phyloP scores from a whole-genome alignment of 805 yeast genomes.

The Osmozyma mogii region DNA sequence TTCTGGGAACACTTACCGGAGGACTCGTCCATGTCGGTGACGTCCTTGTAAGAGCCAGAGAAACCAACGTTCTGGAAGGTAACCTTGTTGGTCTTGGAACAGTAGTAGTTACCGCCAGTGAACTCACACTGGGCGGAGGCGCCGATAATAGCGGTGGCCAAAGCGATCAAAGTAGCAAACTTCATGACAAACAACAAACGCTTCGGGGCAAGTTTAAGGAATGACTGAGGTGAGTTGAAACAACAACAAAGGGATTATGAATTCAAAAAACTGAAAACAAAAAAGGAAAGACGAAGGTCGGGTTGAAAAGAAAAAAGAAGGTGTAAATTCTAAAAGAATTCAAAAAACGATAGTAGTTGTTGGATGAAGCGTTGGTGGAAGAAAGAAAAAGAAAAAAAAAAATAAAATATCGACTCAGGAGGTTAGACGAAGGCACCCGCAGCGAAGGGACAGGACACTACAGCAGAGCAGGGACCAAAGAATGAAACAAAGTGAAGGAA shows the following conservation, averaged over 20 bases:
- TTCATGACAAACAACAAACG: conserved; percentile 5
- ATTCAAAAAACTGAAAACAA: not conserved
- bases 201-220: conserved; percentile 1
- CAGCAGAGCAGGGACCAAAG: too few species aligned
- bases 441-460: too few species aligned
- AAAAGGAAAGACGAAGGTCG: conserved; percentile 10
- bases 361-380: too few species aligned
- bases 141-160: conserved; percentile 12
- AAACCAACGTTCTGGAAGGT: conserved; percentile 69
- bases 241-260: too few species aligned
- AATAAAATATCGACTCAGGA: too few species aligned
- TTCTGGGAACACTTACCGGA: conserved; percentile 65
- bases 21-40: conserved; percentile 66
- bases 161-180: conserved; percentile 10
- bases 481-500: too few species aligned
- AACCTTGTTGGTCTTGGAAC: conserved; percentile 61
- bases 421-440: too few species aligned
- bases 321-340: too few species aligned
- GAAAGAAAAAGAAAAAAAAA: too few species aligned
- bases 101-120: conserved; percentile 76
- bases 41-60: conserved; percentile 76
- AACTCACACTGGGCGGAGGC: conserved; percentile 35
- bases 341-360: too few species aligned
- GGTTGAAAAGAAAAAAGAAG: conserved; percentile 4
- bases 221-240: conserved; percentile 3